Conservation (phyloP, 2,329 filamentous ascomycete genomes). For the Pseudogymnoascus sp. region DNA sequence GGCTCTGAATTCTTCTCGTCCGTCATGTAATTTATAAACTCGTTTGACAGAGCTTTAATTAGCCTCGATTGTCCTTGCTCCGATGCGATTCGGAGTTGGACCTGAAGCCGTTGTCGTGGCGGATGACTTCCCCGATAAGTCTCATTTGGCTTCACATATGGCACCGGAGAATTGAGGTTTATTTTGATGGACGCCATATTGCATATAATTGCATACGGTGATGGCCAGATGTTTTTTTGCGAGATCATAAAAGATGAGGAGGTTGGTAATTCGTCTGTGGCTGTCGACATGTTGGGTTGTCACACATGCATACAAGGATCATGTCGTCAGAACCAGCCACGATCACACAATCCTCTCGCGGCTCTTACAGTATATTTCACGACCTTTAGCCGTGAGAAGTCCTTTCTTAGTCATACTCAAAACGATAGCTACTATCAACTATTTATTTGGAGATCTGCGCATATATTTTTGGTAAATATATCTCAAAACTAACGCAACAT, state of each 20-base stretch:
- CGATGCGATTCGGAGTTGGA: constrained; percentile 26
- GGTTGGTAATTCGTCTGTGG: neutral
- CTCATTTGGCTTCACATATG: neutral
- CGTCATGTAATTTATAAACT: constrained; percentile 30
- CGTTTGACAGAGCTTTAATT: constrained; percentile 29
- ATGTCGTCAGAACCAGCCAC: constrained; percentile 1
- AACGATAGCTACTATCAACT: neutral
- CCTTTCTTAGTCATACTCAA: neutral
- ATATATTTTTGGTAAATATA: neutral
- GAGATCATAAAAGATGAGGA: neutral
- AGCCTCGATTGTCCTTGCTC: constrained; percentile 29
- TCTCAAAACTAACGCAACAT: neutral
- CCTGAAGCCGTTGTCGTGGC: neutral
- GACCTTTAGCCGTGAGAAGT: neutral
- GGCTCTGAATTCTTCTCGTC: constrained; percentile 21
- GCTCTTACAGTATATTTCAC: neutral
- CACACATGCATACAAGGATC: neutral
- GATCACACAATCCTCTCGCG: neutral
- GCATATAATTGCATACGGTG: neutral
- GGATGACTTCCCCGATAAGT: neutral
- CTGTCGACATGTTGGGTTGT: neutral
- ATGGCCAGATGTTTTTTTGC: neutral
- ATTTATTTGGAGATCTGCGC: neutral
- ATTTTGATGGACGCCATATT: constrained; percentile 2
- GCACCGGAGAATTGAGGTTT: constrained; percentile 1